Evolutionary conservation across 2,329 filamentous ascomycete species (phyloP).

Genomic region (Hypocreales sp.): DNA sequence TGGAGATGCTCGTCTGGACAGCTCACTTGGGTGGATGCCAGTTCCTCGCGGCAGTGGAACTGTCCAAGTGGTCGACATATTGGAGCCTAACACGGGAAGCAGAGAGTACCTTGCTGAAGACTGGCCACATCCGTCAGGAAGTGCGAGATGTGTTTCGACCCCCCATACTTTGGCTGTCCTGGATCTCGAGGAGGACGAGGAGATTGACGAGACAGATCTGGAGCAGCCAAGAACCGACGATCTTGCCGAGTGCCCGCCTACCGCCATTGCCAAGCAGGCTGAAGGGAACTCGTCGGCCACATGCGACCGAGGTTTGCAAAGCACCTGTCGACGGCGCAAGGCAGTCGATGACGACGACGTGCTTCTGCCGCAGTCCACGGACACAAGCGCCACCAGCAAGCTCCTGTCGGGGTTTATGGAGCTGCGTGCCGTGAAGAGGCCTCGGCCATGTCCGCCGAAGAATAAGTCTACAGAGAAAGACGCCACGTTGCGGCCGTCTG

Average conservation of each 20-base stretch:
- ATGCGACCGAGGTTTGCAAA: not conserved
- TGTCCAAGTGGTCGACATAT: slow-evolving; percentile 5
- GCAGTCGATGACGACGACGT: not conserved
- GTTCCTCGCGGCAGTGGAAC: slow-evolving; percentile 3
- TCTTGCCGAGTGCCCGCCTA: too few relatives aligned
- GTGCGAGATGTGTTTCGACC: slow-evolving; percentile 5
- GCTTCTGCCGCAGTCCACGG: slow-evolving; percentile 5
- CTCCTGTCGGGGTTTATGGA: slow-evolving; percentile 17
- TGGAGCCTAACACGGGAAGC: slow-evolving; percentile 1
- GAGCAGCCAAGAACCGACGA: not conserved
- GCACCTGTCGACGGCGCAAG: not conserved
- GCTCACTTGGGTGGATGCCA: slow-evolving; percentile 11
- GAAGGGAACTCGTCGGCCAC: not conserved
- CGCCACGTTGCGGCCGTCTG: too few relatives aligned
- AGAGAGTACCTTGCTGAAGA: slow-evolving; percentile 5
- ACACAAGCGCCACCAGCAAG: slow-evolving; percentile 10
- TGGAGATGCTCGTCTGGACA: slow-evolving; percentile 3
- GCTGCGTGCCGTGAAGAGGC: slow-evolving; percentile 13
- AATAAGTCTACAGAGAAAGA: too few relatives aligned
- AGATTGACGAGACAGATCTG: slow-evolving; percentile 5
- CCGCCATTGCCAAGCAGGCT: too few relatives aligned
- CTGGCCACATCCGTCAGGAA: slow-evolving; percentile 3
- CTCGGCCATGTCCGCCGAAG: slow-evolving; percentile 2
- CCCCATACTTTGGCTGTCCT: slow-evolving; percentile 4
- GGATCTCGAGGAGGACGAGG: slow-evolving; percentile 6